Percentiles rank a stretch among this genome's conserved stretches.
These are phyloP conservation scores for Daldinia loculata DNA, from an alignment of 495 filamentous ascomycete genomes.

Conservation along the genomic window DNA sequence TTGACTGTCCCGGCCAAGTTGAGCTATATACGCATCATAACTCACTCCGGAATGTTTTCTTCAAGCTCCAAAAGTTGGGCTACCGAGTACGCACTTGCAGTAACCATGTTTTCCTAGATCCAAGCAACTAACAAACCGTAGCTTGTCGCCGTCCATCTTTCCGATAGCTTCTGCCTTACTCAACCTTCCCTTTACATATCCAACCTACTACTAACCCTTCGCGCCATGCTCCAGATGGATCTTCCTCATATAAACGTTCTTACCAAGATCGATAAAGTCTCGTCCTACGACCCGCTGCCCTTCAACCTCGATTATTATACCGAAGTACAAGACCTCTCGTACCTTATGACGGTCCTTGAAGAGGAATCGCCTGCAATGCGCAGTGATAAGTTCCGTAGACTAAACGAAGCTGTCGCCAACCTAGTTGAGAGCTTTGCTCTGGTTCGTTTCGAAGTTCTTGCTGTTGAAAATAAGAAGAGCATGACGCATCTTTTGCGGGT, in stretches of 20 bases:
- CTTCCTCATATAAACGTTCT: conserved; percentile 86
- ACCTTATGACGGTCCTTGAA: conserved; percentile 81
- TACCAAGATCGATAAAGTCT: conserved; percentile 94
- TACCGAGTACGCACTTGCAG: conserved; percentile 74
- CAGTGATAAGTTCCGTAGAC: conserved; percentile 75
- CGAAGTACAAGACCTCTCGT: conserved; percentile 91
- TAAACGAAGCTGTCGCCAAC: conserved; percentile 87
- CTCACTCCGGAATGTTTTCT: conserved; percentile 89
- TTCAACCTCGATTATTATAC: conserved; percentile 98
- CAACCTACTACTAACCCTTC: conserved; percentile 86
- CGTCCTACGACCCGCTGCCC: conserved; percentile 77
- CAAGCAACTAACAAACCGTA: conserved; percentile 49
- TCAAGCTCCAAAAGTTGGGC: conserved; percentile 86
- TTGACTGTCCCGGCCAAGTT: conserved; percentile 96
- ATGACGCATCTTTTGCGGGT: conserved; percentile 90
- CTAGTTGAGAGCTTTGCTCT: conserved; percentile 88
- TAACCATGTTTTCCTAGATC: neutral
- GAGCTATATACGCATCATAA: conserved; percentile 96
- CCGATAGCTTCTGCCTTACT: conserved; percentile 90
- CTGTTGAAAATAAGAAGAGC: conserved; percentile 93
- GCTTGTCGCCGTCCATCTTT: conserved; percentile 89
- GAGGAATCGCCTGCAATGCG: conserved; percentile 63
- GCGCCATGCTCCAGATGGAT: conserved; percentile 97
- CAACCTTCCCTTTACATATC: conserved; percentile 94
- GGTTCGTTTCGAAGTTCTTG: conserved; percentile 90